A percentile compares a stretch with the other conserved stretches of the same genome.
Evolutionary conservation across 495 filamentous ascomycete genomes (phyloP).

Genomic region (Bacidia rubella): DNA sequence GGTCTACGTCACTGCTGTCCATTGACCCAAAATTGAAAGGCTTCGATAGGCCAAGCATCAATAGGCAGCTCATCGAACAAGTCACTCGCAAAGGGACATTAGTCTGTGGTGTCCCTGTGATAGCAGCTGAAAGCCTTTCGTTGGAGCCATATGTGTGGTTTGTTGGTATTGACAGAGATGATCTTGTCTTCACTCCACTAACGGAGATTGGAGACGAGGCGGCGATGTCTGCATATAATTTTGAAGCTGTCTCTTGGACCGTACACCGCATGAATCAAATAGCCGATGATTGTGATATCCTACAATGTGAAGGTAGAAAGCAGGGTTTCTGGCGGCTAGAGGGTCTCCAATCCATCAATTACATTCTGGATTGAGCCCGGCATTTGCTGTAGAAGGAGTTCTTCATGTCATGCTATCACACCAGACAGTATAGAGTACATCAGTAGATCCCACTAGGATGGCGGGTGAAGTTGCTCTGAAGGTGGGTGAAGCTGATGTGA

Average conservation of each 20-base stretch:
- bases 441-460: background rate
- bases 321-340: constrained; percentile 4
- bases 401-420: background rate
- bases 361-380: constrained; percentile 4
- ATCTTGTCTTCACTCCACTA: constrained; percentile 4
- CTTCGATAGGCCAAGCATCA: background rate
- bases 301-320: constrained; percentile 4
- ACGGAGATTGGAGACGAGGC: constrained; percentile 3
- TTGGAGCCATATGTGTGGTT: constrained; percentile 2
- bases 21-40: background rate
- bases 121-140: background rate
- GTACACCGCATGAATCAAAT: background rate
- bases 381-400: background rate
- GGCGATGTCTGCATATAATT: background rate
- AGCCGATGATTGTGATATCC: constrained; percentile 1
- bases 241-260: constrained; percentile 4
- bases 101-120: background rate
- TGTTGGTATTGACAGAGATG: background rate
- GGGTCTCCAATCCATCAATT: background rate
- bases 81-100: background rate
- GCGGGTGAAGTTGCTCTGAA: no score
- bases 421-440: background rate
- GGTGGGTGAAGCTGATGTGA: no score
- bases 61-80: constrained; percentile 1
- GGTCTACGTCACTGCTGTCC: background rate